These are phyloP conservation scores for Rhododendron ovatum DNA, from an alignment of 148 eudicot species.

Conservation along the genomic window DNA sequence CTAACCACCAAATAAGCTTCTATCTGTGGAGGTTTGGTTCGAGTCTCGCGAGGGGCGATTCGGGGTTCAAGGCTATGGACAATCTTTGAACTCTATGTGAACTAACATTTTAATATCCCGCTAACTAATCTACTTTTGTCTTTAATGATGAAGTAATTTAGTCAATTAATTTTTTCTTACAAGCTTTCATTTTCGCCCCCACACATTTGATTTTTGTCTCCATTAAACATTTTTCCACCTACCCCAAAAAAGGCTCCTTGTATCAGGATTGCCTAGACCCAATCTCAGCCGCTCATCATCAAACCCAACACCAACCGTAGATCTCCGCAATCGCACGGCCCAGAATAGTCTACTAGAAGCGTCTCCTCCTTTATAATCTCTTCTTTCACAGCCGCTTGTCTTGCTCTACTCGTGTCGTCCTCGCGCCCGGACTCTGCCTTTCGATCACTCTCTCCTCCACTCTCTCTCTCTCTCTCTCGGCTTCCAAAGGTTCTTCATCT, in stretches of 20 bases:
- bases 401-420: constrained; percentile 29
- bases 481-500: not conserved
- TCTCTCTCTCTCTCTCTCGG: not conserved
- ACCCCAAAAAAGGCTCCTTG: constrained; percentile 9
- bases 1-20: too few species aligned
- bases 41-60: too few species aligned
- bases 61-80: too few species aligned
- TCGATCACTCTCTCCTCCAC: not conserved
- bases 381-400: not conserved
- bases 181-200: not conserved
- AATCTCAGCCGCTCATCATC: constrained; percentile 18
- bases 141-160: too few species aligned
- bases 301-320: not conserved
- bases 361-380: constrained; percentile 16
- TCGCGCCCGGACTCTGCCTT: not conserved
- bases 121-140: too few species aligned
- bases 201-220: not conserved
- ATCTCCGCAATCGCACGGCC: constrained; percentile 21
- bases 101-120: too few species aligned
- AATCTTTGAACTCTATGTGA: rapidly evolving
- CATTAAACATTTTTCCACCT: constrained; percentile 3
- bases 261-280: not conserved
- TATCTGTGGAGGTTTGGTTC: too few species aligned
- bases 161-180: too few species aligned
- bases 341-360: constrained; percentile 23